Evolutionary conservation across 2,329 filamentous ascomycete genomes (phyloP), one percentile per base, ranked within the genome.

Genomic region (Pseudopithomyces maydicus): DNA sequence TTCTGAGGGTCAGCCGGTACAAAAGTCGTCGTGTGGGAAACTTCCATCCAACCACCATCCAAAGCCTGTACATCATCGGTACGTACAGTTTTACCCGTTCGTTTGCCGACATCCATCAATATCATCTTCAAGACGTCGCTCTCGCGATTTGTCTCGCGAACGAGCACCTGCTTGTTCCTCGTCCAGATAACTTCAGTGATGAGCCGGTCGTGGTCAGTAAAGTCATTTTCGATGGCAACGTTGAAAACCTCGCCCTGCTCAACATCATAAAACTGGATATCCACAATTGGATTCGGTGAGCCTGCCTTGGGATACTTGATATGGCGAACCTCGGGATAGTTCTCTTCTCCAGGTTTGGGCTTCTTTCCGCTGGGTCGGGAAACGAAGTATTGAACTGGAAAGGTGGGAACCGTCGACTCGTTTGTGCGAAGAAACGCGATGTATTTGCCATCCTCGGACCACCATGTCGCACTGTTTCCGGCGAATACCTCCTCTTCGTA

Each of bases 291-390:
- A 74, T 99, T 99, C 45, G 94, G 92, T 2, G 93, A 89, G 3
- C 95, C 96, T 19, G 95, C 90, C 76, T 98, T 98, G 46, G 95
- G 96, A 69, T 99, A 99, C 77, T 99, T 99, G 84, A 99, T 96
- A 66, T 92, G 81, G 61, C 89, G 86, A 35, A 94, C 88, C 70
- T 98, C 93, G 0, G 95, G 95, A 71, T 99, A 99, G 51, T 86
- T 88, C 73, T 97, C 92, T 64, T 96, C 85, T 19, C 91, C 92
- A 1, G 84, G 78, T 8, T 80, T 75, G 3, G 92, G 88, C 46
- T 82, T 63, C 46, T 85, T 83, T 23, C 92, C 92, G 63, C 91
- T 96, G 2, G 95, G 94, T 42, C 92, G 84, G 22, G 91, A 91
- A 58, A 97, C 80, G 76, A 95, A 99, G 80, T 96, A 99, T 69